Conservation (phyloP, 805 yeast species). For the Geotrichum ghanense region DNA sequence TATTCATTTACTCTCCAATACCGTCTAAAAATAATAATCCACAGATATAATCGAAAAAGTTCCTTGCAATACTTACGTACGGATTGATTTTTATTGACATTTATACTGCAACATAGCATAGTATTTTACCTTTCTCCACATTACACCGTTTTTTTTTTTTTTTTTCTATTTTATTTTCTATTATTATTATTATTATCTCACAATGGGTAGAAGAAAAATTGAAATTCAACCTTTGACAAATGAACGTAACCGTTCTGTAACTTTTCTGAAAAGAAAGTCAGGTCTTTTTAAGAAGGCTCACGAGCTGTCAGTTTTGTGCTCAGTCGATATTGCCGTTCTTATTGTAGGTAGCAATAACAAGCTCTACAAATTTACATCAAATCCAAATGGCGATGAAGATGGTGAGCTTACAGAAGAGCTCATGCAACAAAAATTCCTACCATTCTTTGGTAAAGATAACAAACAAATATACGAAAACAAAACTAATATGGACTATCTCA, state of each 20-base stretch:
- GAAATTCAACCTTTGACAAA: slow-evolving; percentile 85
- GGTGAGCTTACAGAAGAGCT: slow-evolving; percentile 3
- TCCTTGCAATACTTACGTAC: too few relatives aligned
- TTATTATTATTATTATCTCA: slow-evolving; percentile 2
- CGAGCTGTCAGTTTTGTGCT: slow-evolving; percentile 80
- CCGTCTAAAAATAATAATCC: slow-evolving; percentile 1
- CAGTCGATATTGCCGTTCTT: slow-evolving; percentile 84
- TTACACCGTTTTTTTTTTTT: too few relatives aligned
- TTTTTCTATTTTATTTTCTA: background rate
- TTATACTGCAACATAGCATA: too few relatives aligned
- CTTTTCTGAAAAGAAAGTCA: slow-evolving; percentile 89
- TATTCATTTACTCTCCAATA: background rate
- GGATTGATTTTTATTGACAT: too few relatives aligned
- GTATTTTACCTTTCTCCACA: too few relatives aligned
- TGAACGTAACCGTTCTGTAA: slow-evolving; percentile 61
- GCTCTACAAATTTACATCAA: slow-evolving; percentile 71
- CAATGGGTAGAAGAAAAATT: slow-evolving; percentile 95
- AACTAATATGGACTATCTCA: slow-evolving; percentile 3
- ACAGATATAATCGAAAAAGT: too few relatives aligned
- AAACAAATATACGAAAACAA: background rate
- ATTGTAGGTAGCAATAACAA: slow-evolving; percentile 70
- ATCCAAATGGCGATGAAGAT: slow-evolving; percentile 39
- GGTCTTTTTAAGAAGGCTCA: slow-evolving; percentile 79
- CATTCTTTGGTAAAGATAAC: background rate
- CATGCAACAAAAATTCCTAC: background rate